These are phyloP conservation scores for Nannizziopsis barbatae DNA, from an alignment of 2,329 filamentous ascomycete genomes.

Conservation along the genomic window DNA sequence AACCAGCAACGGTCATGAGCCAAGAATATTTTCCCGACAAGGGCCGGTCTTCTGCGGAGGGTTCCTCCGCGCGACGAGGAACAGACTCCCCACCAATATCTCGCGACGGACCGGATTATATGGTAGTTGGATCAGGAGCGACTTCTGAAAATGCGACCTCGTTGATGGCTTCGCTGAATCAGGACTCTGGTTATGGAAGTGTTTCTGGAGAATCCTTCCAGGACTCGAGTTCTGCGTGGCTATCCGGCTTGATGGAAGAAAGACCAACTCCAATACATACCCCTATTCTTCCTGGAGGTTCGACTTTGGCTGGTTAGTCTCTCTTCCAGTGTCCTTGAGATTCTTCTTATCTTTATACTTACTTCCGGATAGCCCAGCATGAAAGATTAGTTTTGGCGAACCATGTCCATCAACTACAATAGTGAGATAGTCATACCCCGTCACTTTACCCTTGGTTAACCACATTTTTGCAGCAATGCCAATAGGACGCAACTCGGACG, in stretches of 20 bases:
- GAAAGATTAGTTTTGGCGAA: slow-evolving; percentile 61
- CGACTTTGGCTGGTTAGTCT: slow-evolving; percentile 33
- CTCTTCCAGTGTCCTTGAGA: background rate
- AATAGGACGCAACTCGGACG: slow-evolving; percentile 79
- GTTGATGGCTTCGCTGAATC: slow-evolving; percentile 68
- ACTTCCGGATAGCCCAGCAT: slow-evolving; percentile 39
- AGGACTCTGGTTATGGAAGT: slow-evolving; percentile 88
- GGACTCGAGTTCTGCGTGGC: slow-evolving; percentile 40
- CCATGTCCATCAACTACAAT: slow-evolving; percentile 85
- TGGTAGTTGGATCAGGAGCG: slow-evolving; percentile 76
- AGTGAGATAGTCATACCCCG: slow-evolving; percentile 36
- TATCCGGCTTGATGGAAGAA: slow-evolving; percentile 47
- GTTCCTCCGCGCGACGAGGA: slow-evolving; percentile 25
- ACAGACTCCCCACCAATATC: slow-evolving; percentile 17
- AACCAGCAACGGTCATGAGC: slow-evolving; percentile 28
- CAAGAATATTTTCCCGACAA: slow-evolving; percentile 32
- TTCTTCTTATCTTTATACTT: background rate
- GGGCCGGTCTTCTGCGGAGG: slow-evolving; percentile 27
- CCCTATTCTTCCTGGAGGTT: slow-evolving; percentile 40
- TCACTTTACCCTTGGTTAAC: slow-evolving; percentile 14
- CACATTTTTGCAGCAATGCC: slow-evolving; percentile 49
- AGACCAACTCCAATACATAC: slow-evolving; percentile 47
- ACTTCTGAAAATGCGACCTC: slow-evolving; percentile 70
- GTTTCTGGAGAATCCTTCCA: slow-evolving; percentile 46
- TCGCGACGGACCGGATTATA: slow-evolving; percentile 52